Percentiles rank a stretch among this genome's conserved stretches.
These are phyloP conservation scores for Miscanthus lutarioriparius DNA, from an alignment of 176 grass and related monocot species.

Conservation along the genomic window DNA sequence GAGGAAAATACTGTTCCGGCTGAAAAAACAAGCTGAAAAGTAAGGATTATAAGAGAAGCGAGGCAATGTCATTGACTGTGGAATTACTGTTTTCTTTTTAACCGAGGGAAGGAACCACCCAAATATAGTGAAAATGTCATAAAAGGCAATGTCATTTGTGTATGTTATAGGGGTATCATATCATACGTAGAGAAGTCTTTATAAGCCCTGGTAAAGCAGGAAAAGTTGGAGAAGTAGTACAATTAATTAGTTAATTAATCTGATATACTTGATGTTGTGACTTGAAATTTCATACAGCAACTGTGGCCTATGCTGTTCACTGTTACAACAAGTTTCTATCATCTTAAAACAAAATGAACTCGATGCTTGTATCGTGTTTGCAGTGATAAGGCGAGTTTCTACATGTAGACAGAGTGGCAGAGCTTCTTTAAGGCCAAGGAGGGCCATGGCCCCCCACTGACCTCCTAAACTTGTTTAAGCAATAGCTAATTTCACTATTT, in stretches of 20 bases:
- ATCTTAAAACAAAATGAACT: neutral
- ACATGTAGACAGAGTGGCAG: neutral
- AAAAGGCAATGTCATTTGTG: neutral
- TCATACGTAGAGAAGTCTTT: neutral
- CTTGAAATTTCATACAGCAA: slow-evolving; percentile 4
- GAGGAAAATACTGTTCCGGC: too few relatives aligned
- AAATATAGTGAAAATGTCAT: slow-evolving; percentile 14
- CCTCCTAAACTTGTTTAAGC: neutral
- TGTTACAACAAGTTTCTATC: neutral
- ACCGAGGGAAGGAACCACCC: neutral
- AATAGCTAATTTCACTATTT: neutral
- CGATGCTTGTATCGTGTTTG: slow-evolving; percentile 13
- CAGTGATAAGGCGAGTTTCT: neutral
- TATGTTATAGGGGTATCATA: neutral
- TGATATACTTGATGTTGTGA: neutral
- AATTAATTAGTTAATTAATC: slow-evolving; percentile 1
- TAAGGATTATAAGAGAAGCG: too few relatives aligned
- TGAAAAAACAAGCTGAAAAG: too few relatives aligned
- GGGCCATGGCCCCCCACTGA: neutral
- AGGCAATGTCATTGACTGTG: too few relatives aligned
- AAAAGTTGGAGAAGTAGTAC: neutral
- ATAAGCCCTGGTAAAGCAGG: neutral
- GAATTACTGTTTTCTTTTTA: neutral
- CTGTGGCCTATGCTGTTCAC: neutral
- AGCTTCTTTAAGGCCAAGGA: neutral